Base-by-base conservation (phyloP, 441 rosid species). In the Kokia cookei region DNA sequence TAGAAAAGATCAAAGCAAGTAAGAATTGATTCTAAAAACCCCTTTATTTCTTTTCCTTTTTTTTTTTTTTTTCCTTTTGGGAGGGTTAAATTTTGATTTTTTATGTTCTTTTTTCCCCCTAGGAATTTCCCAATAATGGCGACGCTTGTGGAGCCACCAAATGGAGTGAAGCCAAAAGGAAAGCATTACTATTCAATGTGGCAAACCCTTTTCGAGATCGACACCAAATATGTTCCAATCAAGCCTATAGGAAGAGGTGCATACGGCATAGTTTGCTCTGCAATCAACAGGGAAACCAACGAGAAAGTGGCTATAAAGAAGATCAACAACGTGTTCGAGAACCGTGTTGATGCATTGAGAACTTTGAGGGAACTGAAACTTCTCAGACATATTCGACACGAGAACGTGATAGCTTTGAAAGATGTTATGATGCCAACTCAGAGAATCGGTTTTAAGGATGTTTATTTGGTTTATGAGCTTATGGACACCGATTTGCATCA, bases 401-500 rank as follows among this genome's bases (percentile, higher is more conserved):
- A 85, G 7, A 90, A 90, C 51, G 88, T 88, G 40, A 90, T 90
- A 15, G 81, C 87, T 4, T 73, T 90, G 76, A 90, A 90, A 72
- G 94, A 90, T 67, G 87, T 90, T 22, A 90, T 90, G 94, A 74
- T 90, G 32, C 61, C 61, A 12, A 57, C 27, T 57, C 61, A 10
- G 61, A 57, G 15, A 57, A 22, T 29, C 2, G 24, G 61, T 75
- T 87, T 89, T 53, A 87, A 77, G 73, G 91, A 89, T 86, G 93
- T 87, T 12, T 89, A 89, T 11, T 82, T 89, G 84, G 93, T 89
- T 40, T 89, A 86, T 77, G 93, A 89, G 78, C 84, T 89, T 2
- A 89, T 89, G 91, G 93, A 87, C 76, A 87, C 91, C 1, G 93
- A 89, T 85, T 82, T 89, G 77, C 88, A 89, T 78, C 93, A 89